These are phyloP conservation scores for Cryptococcus hybrid DNA, from an alignment of 1,284 basidiomycete species.

Conservation along the genomic window DNA sequence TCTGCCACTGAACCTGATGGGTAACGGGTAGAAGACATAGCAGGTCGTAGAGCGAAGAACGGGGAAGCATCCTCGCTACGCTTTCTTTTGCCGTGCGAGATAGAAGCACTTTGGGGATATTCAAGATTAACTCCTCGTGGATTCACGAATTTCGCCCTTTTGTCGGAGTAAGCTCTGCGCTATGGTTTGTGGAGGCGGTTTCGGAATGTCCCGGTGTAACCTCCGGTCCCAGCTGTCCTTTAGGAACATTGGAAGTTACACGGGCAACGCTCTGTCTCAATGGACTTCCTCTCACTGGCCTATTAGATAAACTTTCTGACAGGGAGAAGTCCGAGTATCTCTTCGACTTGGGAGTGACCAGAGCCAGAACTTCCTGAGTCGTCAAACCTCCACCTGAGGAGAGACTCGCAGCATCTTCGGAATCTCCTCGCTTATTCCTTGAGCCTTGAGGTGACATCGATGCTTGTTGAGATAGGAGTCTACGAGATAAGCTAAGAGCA, in stretches of 20 bases:
- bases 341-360: conserved; percentile 37
- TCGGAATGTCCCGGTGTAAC: conserved; percentile 10
- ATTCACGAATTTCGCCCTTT: conserved; percentile 17
- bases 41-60: conserved; percentile 41
- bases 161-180: conserved; percentile 21
- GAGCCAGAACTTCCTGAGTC: conserved; percentile 6
- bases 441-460: background rate
- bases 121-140: conserved; percentile 21
- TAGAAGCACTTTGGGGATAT: conserved; percentile 5
- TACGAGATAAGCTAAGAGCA: conserved; percentile 24
- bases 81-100: conserved; percentile 9
- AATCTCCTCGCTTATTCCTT: background rate
- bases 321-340: conserved; percentile 8
- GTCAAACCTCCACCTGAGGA: background rate
- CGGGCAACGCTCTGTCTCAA: conserved; percentile 28
- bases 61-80: conserved; percentile 20
- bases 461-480: conserved; percentile 15
- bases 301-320: background rate
- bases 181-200: conserved; percentile 12
- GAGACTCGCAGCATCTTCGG: background rate
- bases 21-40: background rate
- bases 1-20: too few species aligned
- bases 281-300: conserved; percentile 19
- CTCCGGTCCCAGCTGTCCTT: background rate
- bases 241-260: conserved; percentile 1